phyloP scores from a whole-genome alignment of 768 basidiomycete species.

The Lactarius psammicola region DNA sequence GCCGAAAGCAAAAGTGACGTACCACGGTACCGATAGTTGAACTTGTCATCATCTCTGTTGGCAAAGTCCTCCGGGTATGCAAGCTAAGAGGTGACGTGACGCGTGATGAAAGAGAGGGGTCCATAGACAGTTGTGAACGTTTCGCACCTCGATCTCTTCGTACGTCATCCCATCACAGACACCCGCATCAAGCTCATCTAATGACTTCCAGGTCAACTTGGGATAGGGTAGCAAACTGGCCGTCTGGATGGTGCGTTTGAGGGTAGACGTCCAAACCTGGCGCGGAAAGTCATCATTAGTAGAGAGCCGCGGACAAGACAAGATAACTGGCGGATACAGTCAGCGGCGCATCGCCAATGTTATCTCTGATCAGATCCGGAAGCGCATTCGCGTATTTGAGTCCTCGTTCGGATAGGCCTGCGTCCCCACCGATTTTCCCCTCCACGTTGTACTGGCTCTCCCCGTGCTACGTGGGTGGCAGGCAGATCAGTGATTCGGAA shows the following conservation, averaged over 20 bases:
- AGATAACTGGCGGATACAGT: constrained; percentile 52
- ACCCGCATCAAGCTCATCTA: constrained; percentile 98
- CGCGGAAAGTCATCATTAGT: neutral
- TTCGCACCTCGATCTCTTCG: constrained; percentile 90
- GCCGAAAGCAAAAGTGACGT: constrained; percentile 8
- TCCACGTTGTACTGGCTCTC: constrained; percentile 97
- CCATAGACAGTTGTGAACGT: neutral
- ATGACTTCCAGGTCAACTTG: constrained; percentile 96
- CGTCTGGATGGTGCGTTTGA: constrained; percentile 90
- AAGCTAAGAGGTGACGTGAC: constrained; percentile 47
- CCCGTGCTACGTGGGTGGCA: constrained; percentile 78
- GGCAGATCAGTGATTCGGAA: constrained; percentile 15
- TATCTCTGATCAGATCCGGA: constrained; percentile 83
- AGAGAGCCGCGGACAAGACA: neutral
- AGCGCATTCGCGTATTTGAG: constrained; percentile 82
- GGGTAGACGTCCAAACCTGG: constrained; percentile 98
- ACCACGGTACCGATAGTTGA: constrained; percentile 96
- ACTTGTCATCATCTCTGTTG: constrained; percentile 98
- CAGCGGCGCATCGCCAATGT: constrained; percentile 83
- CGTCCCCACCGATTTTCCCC: constrained; percentile 98
- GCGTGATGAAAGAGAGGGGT: neutral
- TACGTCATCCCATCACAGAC: constrained; percentile 99
- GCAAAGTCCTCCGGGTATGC: constrained; percentile 98
- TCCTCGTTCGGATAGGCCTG: constrained; percentile 79
- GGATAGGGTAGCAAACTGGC: constrained; percentile 76